phyloP scores from a whole-genome alignment of 345 rosid species.

The Camelina hispida region DNA sequence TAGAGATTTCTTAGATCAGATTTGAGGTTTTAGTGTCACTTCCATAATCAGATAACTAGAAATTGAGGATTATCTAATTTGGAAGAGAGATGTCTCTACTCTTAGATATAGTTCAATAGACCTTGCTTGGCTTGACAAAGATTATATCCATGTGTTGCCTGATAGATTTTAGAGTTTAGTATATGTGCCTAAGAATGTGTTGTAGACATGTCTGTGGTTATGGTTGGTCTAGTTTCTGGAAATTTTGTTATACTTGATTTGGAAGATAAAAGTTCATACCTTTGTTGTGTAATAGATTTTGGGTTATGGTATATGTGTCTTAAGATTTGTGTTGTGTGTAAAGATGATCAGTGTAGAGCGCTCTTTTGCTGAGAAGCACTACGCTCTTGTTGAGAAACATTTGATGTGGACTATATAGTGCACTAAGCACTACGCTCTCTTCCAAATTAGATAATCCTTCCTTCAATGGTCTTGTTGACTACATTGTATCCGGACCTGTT shows the following conservation, averaged over 20 bases:
- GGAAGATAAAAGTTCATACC: too few relatives aligned
- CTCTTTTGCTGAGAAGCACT: conserved; percentile 87
- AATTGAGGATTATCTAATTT: too few relatives aligned
- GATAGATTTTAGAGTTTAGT: not conserved
- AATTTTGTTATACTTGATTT: not conserved
- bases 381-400: too few relatives aligned
- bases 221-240: not conserved
- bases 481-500: conserved; percentile 93
- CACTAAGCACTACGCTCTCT: too few relatives aligned
- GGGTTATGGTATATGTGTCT: not conserved
- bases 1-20: not conserved
- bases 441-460: too few relatives aligned
- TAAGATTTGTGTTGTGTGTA: conserved; percentile 28
- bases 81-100: too few relatives aligned
- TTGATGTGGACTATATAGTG: too few relatives aligned
- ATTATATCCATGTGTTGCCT: not conserved
- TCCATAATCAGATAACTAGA: not conserved
- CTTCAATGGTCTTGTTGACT: conserved; percentile 87
- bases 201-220: not conserved
- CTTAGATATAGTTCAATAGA: not conserved
- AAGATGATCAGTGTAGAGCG: conserved; percentile 73
- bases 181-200: not conserved
- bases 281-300: not conserved
- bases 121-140: not conserved
- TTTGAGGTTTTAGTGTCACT: not conserved